Base-by-base conservation (phyloP, 306 rosid genomes). In the Vachellia pachyceras region DNA sequence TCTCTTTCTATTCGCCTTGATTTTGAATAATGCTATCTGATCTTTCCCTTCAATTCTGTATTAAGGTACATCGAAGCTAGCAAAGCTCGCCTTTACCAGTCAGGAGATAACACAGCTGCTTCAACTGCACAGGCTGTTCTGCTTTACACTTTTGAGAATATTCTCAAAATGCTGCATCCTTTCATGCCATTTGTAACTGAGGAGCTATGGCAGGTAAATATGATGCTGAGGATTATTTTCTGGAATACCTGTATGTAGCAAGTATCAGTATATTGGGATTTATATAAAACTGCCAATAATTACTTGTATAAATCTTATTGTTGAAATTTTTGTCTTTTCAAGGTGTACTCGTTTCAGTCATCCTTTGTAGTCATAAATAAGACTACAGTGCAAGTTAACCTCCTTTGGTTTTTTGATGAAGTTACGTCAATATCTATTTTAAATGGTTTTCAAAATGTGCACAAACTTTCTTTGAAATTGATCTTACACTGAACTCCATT, bases 151-250 rank as follows among this genome's bases (percentile, higher is more conserved):
- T 95, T 91, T 40, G 92, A 90, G 78, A 92, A 91, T 86, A 86
- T 95, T 78, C 97, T 95, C 77, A 91, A 90, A 86, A 82, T 92
- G 72, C 85, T 95, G 69, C 99, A 92, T 79, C 99, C 99, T 44
- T 95, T 95, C 86, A 95, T 95, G 99, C 99, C 99, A 57, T 95
- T 95, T 70, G 97, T 95, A 69, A 95, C 99, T 11, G 99, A 91
- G 87, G 99, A 92, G 85, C 87, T 95, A 64, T 95, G 99, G 99
- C 99, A 95, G 99, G 99, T 91, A 83, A 79, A 67, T 69, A 29
- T 18, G 55, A 37, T 57, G 29, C 61, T 69, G 18, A 11, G 46
- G 49, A 63, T 78, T 58, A 64, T 55, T 17, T 47, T 60, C 60
- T 47, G 33, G 36, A n/a, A 41, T 79, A 22, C 37, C 10, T 50